phyloP scores from a whole-genome alignment of 257 asterid genomes.

The Solanum tacnaense region DNA sequence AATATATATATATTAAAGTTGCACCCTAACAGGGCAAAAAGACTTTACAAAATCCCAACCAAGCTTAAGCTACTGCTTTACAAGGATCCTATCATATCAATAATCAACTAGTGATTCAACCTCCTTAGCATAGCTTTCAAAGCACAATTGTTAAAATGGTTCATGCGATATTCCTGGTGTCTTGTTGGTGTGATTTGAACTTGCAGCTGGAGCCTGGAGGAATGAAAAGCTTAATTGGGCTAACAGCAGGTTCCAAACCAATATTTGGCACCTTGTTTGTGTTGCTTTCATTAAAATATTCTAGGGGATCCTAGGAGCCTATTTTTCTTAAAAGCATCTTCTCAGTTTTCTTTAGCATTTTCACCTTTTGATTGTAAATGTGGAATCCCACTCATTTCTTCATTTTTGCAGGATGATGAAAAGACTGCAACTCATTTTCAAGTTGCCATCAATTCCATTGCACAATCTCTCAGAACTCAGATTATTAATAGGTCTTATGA shows the following conservation, averaged over 20 bases:
- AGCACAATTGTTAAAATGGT: background rate
- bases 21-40: background rate
- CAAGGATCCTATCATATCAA: background rate
- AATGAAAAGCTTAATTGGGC: background rate
- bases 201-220: background rate
- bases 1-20: too few relatives aligned
- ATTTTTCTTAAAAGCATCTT: background rate
- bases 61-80: background rate
- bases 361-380: background rate
- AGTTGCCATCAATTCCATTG: constrained; percentile 47
- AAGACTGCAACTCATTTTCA: constrained; percentile 52
- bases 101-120: background rate
- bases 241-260: background rate
- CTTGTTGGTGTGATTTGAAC: background rate
- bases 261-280: background rate
- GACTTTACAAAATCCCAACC: background rate
- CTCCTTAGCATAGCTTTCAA: background rate
- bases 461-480: constrained; percentile 71
- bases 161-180: background rate
- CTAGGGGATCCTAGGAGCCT: background rate
- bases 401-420: constrained; percentile 42
- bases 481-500: constrained; percentile 84
- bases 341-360: background rate
- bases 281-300: background rate
- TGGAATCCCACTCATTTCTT: background rate